These are phyloP conservation scores for Withania somnifera DNA, from an alignment of 305 asterid genomes.

Conservation along the genomic window DNA sequence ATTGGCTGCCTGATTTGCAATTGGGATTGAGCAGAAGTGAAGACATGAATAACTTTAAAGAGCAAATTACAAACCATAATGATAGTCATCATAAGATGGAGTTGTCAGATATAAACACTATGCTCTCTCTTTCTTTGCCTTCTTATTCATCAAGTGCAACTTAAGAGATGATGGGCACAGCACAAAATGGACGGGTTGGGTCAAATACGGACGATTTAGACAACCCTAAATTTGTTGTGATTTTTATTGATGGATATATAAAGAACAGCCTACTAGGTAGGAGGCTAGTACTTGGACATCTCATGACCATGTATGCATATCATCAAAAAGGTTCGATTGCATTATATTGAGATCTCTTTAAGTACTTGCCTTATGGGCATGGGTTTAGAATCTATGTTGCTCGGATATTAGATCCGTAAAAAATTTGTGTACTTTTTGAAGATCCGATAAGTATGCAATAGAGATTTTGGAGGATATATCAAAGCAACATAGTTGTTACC, in stretches of 20 bases:
- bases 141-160: constrained; percentile 28
- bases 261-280: background rate
- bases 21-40: constrained; percentile 37
- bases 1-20: constrained; percentile 35
- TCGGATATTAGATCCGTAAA: background rate
- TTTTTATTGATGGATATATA: background rate
- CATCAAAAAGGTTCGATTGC: constrained; percentile 11
- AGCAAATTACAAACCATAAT: constrained; percentile 17
- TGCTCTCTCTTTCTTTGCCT: constrained; percentile 65
- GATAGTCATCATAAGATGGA: constrained; percentile 22
- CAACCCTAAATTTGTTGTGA: background rate
- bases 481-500: too few species aligned
- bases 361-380: constrained; percentile 22
- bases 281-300: constrained; percentile 48
- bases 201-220: too few species aligned
- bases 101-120: constrained; percentile 43
- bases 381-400: background rate
- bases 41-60: constrained; percentile 11
- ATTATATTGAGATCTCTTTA: constrained; percentile 40
- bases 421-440: background rate
- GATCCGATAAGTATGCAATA: background rate
- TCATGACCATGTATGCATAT: constrained; percentile 24
- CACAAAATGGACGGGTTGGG: background rate
- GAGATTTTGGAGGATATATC: background rate
- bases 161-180: background rate